Base-by-base conservation (phyloP, 2,329 filamentous ascomycete species). In the Rhynchosporium graminicola region DNA sequence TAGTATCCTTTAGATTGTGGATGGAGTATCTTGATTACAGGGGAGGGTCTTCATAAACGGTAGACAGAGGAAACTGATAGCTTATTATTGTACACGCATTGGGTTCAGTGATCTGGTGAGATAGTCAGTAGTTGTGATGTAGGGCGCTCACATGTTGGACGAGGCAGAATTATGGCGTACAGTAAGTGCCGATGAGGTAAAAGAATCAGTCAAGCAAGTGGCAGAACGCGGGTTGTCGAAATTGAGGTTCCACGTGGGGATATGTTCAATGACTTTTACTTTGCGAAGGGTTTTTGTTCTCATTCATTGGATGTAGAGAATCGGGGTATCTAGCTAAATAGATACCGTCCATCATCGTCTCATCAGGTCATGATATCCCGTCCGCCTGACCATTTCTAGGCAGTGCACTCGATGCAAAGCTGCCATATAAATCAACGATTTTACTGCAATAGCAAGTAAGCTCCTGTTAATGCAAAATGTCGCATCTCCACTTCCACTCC, bases 291-390 rank as follows among this genome's bases (percentile, higher is more conserved):
- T 6, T 36, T 6, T 10, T 36, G 5, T 43, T 48, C 51, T 51
- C 38, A 50, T 46, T 52, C 46, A 59, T 59, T 51, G 47, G 15
- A 52, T 59, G 48, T 29, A 43, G 58, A 63, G 52, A 52, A 63
- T 46, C 36, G 47, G 20, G 29, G 47, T 59, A 57, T 20, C 61
- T 57, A 63, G 33, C 20, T 38, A 60, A 10, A 40, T 54, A 54
- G 36, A 33, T 31, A 52, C 3, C 46, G 47, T 59, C 33, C 36
- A 51, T 59, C 46, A 42, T 56, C 50, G 28, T 42, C 50, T 51
- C 46, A 52, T 62, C 60, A 62, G 28, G 38, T 60, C 59, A 57
- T 61, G 5, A 46, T 57, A 26, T 48, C 13, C 33, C 42, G 26
- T 48, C 20, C 20, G 29, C 51, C 42, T 13, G 5, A 31, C 55